Percentiles rank a stretch among this genome's conserved stretches.
Conservation (phyloP, 352 stramenopile species). For the Globisporangium spinosum region DNA sequence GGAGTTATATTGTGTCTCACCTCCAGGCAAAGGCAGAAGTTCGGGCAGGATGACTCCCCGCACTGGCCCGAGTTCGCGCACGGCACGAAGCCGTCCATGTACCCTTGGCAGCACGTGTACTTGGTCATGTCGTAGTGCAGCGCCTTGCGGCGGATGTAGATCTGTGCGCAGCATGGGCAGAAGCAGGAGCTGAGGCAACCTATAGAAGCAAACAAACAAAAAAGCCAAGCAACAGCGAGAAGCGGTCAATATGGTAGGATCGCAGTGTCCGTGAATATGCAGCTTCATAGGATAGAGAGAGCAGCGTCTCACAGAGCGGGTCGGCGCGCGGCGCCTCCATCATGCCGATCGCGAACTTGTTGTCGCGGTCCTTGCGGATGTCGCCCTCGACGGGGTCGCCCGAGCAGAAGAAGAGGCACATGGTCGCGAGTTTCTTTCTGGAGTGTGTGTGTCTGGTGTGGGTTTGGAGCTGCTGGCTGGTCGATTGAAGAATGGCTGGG, state of each 20-base stretch:
- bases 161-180: slow-evolving; percentile 88
- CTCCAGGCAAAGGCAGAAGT: slow-evolving; percentile 90
- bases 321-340: slow-evolving; percentile 82
- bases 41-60: slow-evolving; percentile 84
- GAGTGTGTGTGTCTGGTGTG: not conserved
- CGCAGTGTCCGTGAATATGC: not conserved
- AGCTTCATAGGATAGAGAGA: not conserved
- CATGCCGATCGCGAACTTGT: slow-evolving; percentile 85
- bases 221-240: not conserved
- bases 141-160: slow-evolving; percentile 89
- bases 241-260: not conserved
- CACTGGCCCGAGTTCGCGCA: slow-evolving; percentile 82
- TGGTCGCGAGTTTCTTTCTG: slow-evolving; percentile 11
- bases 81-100: slow-evolving; percentile 89
- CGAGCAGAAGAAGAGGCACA: slow-evolving; percentile 65
- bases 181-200: slow-evolving; percentile 70
- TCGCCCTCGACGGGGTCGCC: slow-evolving; percentile 63
- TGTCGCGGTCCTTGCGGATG: slow-evolving; percentile 60
- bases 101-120: slow-evolving; percentile 92
- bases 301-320: slow-evolving; percentile 65
- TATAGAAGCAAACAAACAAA: slow-evolving; percentile 8
- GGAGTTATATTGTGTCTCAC: slow-evolving; percentile 19
- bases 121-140: slow-evolving; percentile 91
- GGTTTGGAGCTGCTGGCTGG: not conserved
- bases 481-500: not conserved